phyloP scores from a whole-genome alignment of 306 rosid species.

The Gynostemma pentaphyllum region DNA sequence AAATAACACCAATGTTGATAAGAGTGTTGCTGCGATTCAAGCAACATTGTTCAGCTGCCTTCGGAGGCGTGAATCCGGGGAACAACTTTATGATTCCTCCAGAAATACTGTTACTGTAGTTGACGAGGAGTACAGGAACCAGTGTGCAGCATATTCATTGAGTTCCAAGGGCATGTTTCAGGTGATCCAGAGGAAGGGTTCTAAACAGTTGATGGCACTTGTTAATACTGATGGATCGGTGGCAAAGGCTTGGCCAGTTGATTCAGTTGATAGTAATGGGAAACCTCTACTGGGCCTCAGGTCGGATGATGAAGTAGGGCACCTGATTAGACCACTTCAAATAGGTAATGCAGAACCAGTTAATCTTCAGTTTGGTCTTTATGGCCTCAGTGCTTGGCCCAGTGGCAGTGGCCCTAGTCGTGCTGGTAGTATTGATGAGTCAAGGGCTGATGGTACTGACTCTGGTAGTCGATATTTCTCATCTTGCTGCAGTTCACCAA shows the following conservation, averaged over 20 bases:
- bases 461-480: constrained; percentile 70
- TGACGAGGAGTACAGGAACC: constrained; percentile 88
- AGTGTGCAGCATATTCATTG: constrained; percentile 77
- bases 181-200: constrained; percentile 84
- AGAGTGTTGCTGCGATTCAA: constrained; percentile 95
- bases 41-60: constrained; percentile 96
- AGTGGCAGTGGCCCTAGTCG: constrained; percentile 76
- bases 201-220: constrained; percentile 80
- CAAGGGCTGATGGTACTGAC: constrained; percentile 68
- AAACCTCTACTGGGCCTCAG: constrained; percentile 47
- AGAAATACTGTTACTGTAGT: constrained; percentile 71
- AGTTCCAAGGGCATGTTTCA: constrained; percentile 96
- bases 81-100: constrained; percentile 57
- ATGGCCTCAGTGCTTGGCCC: constrained; percentile 96
- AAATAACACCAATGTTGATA: constrained; percentile 94
- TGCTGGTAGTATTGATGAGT: constrained; percentile 88
- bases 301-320: constrained; percentile 30
- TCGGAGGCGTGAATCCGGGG: constrained; percentile 81
- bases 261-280: constrained; percentile 55
- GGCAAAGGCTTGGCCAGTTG: constrained; percentile 95
- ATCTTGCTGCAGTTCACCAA: constrained; percentile 90
- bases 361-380: constrained; percentile 92
- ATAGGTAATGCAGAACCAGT: constrained; percentile 73
- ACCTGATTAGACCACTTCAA: constrained; percentile 42
- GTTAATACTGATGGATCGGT: constrained; percentile 89